Evolutionary conservation across 352 stramenopile genomes (phyloP).

Genomic region (Phytopythium helicoides): DNA sequence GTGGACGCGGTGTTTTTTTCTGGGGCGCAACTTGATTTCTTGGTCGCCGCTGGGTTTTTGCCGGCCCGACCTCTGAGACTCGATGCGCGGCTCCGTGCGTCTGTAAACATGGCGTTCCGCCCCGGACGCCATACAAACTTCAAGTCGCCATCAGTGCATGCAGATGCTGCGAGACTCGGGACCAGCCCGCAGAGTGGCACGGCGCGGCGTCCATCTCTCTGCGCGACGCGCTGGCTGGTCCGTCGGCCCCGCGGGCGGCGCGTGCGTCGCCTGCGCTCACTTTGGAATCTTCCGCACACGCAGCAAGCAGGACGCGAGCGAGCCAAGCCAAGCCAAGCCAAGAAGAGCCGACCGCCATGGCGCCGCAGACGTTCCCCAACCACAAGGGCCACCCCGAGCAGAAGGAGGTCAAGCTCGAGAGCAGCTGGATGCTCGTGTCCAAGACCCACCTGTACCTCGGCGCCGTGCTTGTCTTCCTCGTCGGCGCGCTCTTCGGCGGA

Average conservation of each 20-base stretch:
- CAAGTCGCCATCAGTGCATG: neutral
- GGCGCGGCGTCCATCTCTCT: neutral
- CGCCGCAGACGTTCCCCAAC: constrained; percentile 30
- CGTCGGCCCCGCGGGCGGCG: no score
- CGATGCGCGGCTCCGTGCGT: neutral
- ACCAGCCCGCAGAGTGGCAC: constrained; percentile 19
- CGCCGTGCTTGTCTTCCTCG: constrained; percentile 55
- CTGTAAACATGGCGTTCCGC: constrained; percentile 6
- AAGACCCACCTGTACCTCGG: constrained; percentile 73
- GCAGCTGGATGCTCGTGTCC: constrained; percentile 69
- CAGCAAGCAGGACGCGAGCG: no score
- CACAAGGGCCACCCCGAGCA: constrained; percentile 40
- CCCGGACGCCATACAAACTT: neutral
- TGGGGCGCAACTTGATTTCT: neutral
- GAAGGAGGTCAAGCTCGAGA: constrained; percentile 38
- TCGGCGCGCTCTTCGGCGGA: constrained; percentile 63
- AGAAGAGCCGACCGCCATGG: neutral
- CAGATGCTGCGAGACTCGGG: no score
- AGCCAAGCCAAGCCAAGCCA: constrained; percentile 21
- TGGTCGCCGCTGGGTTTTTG: neutral
- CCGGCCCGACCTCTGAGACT: neutral
- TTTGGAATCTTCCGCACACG: neutral
- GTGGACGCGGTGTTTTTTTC: neutral
- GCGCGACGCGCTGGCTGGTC: constrained; percentile 4
- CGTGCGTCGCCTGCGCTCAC: neutral